These are phyloP conservation scores for Penicillium janthinellum DNA, from an alignment of 2,329 filamentous ascomycete genomes.

Conservation along the genomic window DNA sequence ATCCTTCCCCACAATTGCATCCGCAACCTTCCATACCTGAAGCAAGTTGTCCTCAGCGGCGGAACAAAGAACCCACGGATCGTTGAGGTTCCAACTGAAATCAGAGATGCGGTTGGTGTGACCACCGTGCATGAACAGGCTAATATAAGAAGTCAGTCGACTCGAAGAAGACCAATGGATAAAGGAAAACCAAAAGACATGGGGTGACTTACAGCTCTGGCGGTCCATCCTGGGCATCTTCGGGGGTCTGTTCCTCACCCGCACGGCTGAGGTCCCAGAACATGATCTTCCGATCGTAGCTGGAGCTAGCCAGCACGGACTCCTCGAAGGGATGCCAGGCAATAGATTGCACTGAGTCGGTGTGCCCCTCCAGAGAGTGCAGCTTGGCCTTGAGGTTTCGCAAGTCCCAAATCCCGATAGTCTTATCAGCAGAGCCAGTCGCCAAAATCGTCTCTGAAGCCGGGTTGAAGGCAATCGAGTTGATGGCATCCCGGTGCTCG, in stretches of 20 bases:
- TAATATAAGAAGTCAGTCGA: conserved; percentile 37
- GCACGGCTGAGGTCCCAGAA: conserved; percentile 95
- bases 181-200: not conserved
- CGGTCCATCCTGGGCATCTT: conserved; percentile 91
- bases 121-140: conserved; percentile 96
- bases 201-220: conserved; percentile 76
- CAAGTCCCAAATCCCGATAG: conserved; percentile 92
- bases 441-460: conserved; percentile 86
- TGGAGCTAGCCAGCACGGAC: conserved; percentile 83
- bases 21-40: conserved; percentile 88
- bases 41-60: conserved; percentile 96
- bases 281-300: conserved; percentile 89
- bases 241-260: conserved; percentile 90
- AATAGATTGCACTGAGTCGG: conserved; percentile 85
- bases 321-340: conserved; percentile 94
- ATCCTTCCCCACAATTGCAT: conserved; percentile 78
- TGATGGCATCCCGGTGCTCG: conserved; percentile 90
- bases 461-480: conserved; percentile 93
- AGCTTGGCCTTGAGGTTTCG: conserved; percentile 87
- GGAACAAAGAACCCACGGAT: conserved; percentile 94
- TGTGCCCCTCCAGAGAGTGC: conserved; percentile 85
- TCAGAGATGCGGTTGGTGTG: conserved; percentile 97
- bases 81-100: conserved; percentile 96
- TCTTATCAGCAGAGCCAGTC: conserved; percentile 93
- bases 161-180: not conserved